Evolutionary conservation across 768 basidiomycete genomes (phyloP).

Genomic region (Hortiboletus campestris): DNA sequence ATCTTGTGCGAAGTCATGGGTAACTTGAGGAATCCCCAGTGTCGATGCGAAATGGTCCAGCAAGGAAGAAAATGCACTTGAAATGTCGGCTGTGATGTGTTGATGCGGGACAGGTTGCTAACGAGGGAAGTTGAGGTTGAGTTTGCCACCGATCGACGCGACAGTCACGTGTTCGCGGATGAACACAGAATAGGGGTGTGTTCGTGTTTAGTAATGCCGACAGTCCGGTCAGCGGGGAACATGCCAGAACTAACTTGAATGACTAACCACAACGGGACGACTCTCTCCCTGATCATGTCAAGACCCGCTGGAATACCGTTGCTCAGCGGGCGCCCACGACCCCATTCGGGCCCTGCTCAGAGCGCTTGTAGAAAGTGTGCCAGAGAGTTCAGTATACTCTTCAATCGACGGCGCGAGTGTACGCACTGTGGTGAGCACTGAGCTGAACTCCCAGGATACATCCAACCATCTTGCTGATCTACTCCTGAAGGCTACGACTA

Average conservation of each 20-base stretch:
- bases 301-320: constrained; percentile 56
- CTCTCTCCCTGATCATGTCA: constrained; percentile 16
- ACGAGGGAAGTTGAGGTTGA: neutral
- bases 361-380: constrained; percentile 64
- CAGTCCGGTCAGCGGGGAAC: constrained; percentile 5
- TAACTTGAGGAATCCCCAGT: neutral
- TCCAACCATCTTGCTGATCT: neutral
- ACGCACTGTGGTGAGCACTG: constrained; percentile 64
- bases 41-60: neutral
- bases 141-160: constrained; percentile 29
- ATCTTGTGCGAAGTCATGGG: constrained; percentile 46
- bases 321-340: constrained; percentile 64
- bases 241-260: constrained; percentile 7
- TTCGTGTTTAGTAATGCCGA: constrained; percentile 14
- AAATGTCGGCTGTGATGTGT: neutral
- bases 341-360: constrained; percentile 27
- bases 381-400: constrained; percentile 69
- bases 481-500: constrained; percentile 58
- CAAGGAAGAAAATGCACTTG: neutral
- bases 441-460: constrained; percentile 18
- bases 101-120: neutral
- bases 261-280: neutral
- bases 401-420: constrained; percentile 62
- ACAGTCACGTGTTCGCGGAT: constrained; percentile 24
- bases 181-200: neutral